These are phyloP conservation scores for Prunus yedoensis DNA, from an alignment of 331 rosid species.

Conservation along the genomic window DNA sequence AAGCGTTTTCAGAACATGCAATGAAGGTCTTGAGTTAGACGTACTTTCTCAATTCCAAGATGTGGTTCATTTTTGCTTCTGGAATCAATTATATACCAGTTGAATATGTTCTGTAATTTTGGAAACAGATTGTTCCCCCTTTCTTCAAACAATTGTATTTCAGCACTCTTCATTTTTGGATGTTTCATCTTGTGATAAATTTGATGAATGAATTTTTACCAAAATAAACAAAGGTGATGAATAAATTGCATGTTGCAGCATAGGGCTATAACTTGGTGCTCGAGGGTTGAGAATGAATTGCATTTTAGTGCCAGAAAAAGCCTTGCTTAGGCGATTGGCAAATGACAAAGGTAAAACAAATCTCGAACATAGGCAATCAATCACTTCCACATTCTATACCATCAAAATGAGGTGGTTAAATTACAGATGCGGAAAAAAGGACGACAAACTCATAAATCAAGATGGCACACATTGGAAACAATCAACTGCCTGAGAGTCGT, in stretches of 20 bases:
- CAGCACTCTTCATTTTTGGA: background rate
- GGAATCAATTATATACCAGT: constrained; percentile 5
- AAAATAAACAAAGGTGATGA: background rate
- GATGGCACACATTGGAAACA: constrained; percentile 20
- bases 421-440: background rate
- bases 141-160: constrained; percentile 12
- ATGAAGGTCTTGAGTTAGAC: constrained; percentile 31
- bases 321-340: too few species aligned
- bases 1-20: constrained; percentile 76
- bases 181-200: background rate
- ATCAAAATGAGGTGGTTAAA: constrained; percentile 3
- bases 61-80: constrained; percentile 9
- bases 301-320: background rate
- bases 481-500: constrained; percentile 14
- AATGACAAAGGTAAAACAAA: background rate
- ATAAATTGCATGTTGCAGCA: background rate
- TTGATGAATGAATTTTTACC: constrained; percentile 2
- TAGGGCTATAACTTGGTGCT: too few species aligned
- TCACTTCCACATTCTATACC: background rate
- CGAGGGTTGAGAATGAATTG: too few species aligned
- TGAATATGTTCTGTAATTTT: constrained; percentile 15
- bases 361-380: background rate
- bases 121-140: background rate
- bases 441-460: background rate
- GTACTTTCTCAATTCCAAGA: constrained; percentile 4